Base-by-base conservation (phyloP, 2,329 filamentous ascomycete species). In the Huntiella moniliformis region DNA sequence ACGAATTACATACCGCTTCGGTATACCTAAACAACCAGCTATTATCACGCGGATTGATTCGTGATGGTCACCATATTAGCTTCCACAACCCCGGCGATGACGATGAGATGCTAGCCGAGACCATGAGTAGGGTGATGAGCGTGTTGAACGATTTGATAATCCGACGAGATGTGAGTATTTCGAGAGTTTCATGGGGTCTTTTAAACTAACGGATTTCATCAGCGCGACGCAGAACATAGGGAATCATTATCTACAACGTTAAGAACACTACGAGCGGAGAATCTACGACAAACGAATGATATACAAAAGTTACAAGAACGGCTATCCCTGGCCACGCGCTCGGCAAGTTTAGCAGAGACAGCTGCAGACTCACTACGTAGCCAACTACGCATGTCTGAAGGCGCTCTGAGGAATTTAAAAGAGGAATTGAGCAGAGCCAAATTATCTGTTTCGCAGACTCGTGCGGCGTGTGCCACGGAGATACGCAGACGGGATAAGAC, bases 131-230 rank as follows among this genome's bases (percentile, higher is more conserved):
- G 53, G 79, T 96, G 54, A 94, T 98, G 64, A 82, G 88, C 57
- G 71, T 98, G 17, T 77, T 98, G 42, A 94, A 98, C 61, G 91
- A 98, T 58, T 63, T 98, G 54, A 84, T 98, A 49, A 61, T 95
- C 50, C 75, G 87, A 53, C 76, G 87, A 67, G 91, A 98, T 60
- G 85, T 93, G 67, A 55, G 77, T 67, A 46, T 41, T 28, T 28
- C 18, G 8, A 12, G 6, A 22, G n/a, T 41, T 10, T 28, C 17
- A 11, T 32, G 11, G 17, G n/a, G 13, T 38, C 32, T 16, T 17
- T 17, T 11, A 15, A 4, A 37, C 36, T 47, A 41, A 44, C 36
- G 11, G 17, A 6, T n/a, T 33, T 28, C 6, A 28, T 40, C 60
- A 92, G 82, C 82, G 85, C 58, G 88, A 95, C 61, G 82, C 86